These are phyloP conservation scores for Phytophthora ramorum DNA, from an alignment of 352 stramenopile genomes.

Conservation along the genomic window DNA sequence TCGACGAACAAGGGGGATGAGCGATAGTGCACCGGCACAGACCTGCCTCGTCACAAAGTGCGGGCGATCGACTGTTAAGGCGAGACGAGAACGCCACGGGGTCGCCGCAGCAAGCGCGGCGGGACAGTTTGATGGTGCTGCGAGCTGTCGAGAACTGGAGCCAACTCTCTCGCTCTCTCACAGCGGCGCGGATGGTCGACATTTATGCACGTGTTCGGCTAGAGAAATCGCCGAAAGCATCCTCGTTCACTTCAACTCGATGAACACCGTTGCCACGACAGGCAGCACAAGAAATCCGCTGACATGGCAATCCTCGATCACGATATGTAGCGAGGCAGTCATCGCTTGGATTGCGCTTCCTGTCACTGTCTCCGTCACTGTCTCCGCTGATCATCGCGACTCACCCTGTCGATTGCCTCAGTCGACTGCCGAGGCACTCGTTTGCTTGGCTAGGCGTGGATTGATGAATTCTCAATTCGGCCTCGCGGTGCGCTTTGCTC, in stretches of 20 bases:
- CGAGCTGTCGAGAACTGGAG: neutral
- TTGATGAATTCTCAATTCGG: too few species aligned
- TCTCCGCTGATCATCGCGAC: neutral
- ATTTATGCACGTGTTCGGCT: conserved; percentile 21
- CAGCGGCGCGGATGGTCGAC: neutral
- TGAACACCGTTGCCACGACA: neutral
- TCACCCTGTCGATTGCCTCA: neutral
- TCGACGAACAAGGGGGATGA: conserved; percentile 34
- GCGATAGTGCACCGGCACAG: conserved; percentile 32
- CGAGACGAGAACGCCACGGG: neutral
- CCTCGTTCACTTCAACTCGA: conserved; percentile 14
- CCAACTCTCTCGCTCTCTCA: conserved; percentile 4
- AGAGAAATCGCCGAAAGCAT: conserved; percentile 16
- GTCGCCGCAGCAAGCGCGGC: neutral
- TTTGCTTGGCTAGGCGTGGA: neutral
- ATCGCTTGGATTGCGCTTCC: neutral
- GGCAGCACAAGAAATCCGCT: neutral
- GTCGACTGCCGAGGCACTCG: neutral
- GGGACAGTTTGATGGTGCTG: neutral
- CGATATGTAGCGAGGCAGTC: neutral
- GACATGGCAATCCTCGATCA: conserved; percentile 6
- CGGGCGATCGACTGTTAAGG: neutral
- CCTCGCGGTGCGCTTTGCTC: too few species aligned
- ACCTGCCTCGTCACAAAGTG: conserved; percentile 18
- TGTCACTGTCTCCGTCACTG: neutral